Conservation (phyloP, 1,139 yeast genomes). For the Taiozyma sp. region DNA sequence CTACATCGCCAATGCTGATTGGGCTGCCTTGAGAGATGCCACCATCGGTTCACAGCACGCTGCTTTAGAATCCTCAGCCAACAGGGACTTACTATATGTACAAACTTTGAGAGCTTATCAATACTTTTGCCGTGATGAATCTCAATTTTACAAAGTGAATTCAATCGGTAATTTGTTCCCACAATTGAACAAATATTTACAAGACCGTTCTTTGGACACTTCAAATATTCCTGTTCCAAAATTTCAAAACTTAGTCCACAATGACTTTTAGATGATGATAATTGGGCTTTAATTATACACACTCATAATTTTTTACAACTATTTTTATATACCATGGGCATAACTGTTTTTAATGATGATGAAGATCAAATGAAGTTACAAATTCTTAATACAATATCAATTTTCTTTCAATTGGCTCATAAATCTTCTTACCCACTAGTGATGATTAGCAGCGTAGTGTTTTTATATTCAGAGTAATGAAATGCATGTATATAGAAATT, state of each 20-base stretch:
- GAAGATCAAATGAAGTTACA: neutral
- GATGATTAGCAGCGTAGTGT: neutral
- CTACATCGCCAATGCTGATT: constrained; percentile 77
- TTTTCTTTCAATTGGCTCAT: neutral
- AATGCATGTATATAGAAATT: neutral
- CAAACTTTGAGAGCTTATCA: constrained; percentile 50
- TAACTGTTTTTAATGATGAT: neutral
- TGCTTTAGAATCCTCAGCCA: neutral
- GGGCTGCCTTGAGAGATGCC: constrained; percentile 82
- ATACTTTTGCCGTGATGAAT: constrained; percentile 39
- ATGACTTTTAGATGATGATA: neutral
- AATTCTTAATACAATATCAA: neutral
- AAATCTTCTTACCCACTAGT: neutral
- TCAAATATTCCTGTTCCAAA: constrained; percentile 8
- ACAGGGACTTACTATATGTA: constrained; percentile 37
- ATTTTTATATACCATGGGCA: neutral
- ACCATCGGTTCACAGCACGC: constrained; percentile 39
- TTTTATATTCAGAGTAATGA: neutral
- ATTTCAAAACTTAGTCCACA: constrained; percentile 4
- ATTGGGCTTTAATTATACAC: neutral
- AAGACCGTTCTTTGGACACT: constrained; percentile 3
- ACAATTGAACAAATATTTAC: neutral
- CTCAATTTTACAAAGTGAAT: constrained; percentile 29
- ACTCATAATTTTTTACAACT: neutral
- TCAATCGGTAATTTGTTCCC: constrained; percentile 14